These are phyloP conservation scores for Fusarium poae DNA, from an alignment of 2,329 filamentous ascomycete genomes.

Conservation along the genomic window DNA sequence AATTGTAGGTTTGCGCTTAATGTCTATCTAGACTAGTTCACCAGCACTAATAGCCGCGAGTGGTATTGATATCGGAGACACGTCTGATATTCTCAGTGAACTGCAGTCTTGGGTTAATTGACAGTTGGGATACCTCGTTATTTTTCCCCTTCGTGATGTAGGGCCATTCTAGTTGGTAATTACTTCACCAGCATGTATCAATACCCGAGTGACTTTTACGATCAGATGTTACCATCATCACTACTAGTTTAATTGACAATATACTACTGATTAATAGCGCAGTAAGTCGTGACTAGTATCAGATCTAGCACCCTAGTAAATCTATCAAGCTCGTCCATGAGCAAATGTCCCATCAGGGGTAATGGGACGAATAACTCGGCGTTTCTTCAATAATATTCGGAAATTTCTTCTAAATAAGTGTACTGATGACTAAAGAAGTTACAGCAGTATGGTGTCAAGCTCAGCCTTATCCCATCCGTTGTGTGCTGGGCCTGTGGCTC, in stretches of 20 bases:
- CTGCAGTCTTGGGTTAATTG: neutral
- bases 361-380: neutral
- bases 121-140: neutral
- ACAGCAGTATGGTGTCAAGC: too few species aligned
- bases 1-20: neutral
- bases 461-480: rapidly evolving
- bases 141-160: neutral
- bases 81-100: neutral
- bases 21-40: neutral
- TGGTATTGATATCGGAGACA: neutral
- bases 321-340: neutral
- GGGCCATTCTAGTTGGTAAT: neutral
- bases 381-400: too few species aligned
- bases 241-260: neutral
- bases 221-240: neutral
- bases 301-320: too few species aligned
- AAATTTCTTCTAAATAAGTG: neutral
- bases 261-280: neutral
- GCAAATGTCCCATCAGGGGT: neutral
- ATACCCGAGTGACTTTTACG: neutral
- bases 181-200: neutral
- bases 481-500: neutral
- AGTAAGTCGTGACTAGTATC: neutral
- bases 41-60: neutral
- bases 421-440: rapidly evolving